These are phyloP conservation scores for Aspergillus biplanus DNA, from an alignment of 495 filamentous ascomycete species.

Conservation along the genomic window DNA sequence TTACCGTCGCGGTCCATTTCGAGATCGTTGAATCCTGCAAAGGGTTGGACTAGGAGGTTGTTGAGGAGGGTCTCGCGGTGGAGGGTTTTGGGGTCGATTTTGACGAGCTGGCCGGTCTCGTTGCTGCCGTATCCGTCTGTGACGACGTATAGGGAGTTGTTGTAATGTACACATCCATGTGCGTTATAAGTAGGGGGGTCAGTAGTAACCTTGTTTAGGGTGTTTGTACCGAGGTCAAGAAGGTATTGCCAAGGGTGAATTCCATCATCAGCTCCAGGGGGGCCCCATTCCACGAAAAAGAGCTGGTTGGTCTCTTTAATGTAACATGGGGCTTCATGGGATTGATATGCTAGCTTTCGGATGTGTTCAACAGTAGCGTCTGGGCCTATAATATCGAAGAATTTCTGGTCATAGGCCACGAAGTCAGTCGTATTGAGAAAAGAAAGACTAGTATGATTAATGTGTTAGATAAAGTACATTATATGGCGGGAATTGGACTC, in stretches of 20 bases:
- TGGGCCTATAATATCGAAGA: conserved; percentile 20
- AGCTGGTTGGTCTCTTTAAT: conserved; percentile 21
- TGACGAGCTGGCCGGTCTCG: background rate
- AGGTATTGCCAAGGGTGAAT: conserved; percentile 25
- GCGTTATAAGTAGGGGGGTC: conserved; percentile 19
- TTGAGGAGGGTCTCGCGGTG: conserved; percentile 18
- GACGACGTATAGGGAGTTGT: conserved; percentile 17
- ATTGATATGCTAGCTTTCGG: conserved; percentile 20
- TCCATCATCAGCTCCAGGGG: conserved; percentile 18
- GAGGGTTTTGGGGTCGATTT: conserved; percentile 13
- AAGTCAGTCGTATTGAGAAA: conserved; percentile 23
- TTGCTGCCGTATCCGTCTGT: conserved; percentile 18
- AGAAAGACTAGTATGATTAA: background rate
- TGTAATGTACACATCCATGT: conserved; percentile 22
- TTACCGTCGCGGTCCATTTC: conserved; percentile 19
- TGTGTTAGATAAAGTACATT: background rate
- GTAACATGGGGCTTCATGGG: conserved; percentile 22
- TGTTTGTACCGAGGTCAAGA: conserved; percentile 19
- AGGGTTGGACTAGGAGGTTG: conserved; percentile 23
- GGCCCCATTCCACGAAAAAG: conserved; percentile 25
- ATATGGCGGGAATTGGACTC: background rate
- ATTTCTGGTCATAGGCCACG: conserved; percentile 20
- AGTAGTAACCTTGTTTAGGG: conserved; percentile 15
- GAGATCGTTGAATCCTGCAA: conserved; percentile 23
- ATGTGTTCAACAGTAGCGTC: conserved; percentile 22